Conservation (phyloP, 352 stramenopile species). For the Phytopythium helicoides region DNA sequence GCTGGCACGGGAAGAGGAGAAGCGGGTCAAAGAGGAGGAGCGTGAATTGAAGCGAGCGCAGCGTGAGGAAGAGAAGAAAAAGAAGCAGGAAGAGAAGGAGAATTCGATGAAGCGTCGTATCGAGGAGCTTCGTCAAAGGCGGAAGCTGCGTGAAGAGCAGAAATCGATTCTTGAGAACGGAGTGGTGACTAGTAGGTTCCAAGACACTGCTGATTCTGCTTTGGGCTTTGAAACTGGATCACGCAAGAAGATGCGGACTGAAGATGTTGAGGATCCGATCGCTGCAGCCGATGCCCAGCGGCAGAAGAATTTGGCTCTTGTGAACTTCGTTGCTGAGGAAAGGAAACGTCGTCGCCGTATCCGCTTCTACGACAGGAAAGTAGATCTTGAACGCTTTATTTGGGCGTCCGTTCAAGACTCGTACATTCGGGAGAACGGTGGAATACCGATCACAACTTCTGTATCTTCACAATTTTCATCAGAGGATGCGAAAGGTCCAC, state of each 20-base stretch:
- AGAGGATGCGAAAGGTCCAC: conserved; percentile 6
- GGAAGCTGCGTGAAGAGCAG: conserved; percentile 67
- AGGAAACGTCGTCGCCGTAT: conserved; percentile 55
- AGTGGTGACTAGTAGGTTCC: conserved; percentile 37
- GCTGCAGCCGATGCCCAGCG: conserved; percentile 20
- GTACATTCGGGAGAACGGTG: conserved; percentile 17
- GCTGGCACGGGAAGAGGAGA: conserved; percentile 66
- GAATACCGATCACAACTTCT: not conserved
- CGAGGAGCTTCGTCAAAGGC: conserved; percentile 61
- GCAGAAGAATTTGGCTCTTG: conserved; percentile 52
- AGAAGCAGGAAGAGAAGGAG: conserved; percentile 71
- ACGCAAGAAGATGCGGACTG: conserved; percentile 12
- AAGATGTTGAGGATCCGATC: conserved; percentile 3
- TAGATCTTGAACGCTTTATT: conserved; percentile 41
- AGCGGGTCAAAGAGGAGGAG: conserved; percentile 64
- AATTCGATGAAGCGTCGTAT: conserved; percentile 71
- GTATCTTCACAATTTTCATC: not conserved
- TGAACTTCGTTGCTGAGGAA: conserved; percentile 75
- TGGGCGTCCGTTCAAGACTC: conserved; percentile 54
- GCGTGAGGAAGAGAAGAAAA: conserved; percentile 68
- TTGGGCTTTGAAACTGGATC: conserved; percentile 1
- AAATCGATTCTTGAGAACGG: conserved; percentile 71
- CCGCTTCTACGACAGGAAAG: conserved; percentile 52
- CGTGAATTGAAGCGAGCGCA: conserved; percentile 66
- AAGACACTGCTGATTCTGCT: conserved; percentile 1